phyloP scores from a whole-genome alignment of 352 stramenopile genomes.

The Pythium dissimile region DNA sequence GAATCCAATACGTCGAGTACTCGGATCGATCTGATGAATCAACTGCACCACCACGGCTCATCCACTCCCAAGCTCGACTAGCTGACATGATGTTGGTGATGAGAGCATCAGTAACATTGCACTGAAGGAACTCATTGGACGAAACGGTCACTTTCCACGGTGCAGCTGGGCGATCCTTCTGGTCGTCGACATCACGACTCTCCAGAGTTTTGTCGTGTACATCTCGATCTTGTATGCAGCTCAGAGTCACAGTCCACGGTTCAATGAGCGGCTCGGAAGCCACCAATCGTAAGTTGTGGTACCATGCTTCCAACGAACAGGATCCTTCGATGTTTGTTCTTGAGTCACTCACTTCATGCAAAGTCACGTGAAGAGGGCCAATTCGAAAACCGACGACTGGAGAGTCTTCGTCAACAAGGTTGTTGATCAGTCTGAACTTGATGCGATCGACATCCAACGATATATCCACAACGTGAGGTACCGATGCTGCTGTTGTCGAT shows the following conservation, averaged over 20 bases:
- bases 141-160: slow-evolving; percentile 62
- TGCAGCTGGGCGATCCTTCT: neutral
- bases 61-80: slow-evolving; percentile 75
- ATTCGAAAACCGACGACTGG: slow-evolving; percentile 66
- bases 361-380: slow-evolving; percentile 32
- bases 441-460: slow-evolving; percentile 31
- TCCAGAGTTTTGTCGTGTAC: neutral
- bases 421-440: slow-evolving; percentile 78
- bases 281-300: slow-evolving; percentile 82
- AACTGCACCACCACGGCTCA: slow-evolving; percentile 50
- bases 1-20: slow-evolving; percentile 86
- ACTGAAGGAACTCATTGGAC: slow-evolving; percentile 58
- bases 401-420: slow-evolving; percentile 77
- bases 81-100: slow-evolving; percentile 76
- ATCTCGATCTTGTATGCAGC: slow-evolving; percentile 30
- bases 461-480: slow-evolving; percentile 6
- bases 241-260: slow-evolving; percentile 59
- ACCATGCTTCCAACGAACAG: slow-evolving; percentile 68
- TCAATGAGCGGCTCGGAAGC: slow-evolving; percentile 80
- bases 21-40: slow-evolving; percentile 72
- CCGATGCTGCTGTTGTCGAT: neutral
- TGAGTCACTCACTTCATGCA: slow-evolving; percentile 26
- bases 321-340: slow-evolving; percentile 30
- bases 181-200: neutral
- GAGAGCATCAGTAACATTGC: slow-evolving; percentile 82